These are phyloP conservation scores for Pythium sp. DNA, from an alignment of 352 stramenopile genomes.

Conservation along the genomic window DNA sequence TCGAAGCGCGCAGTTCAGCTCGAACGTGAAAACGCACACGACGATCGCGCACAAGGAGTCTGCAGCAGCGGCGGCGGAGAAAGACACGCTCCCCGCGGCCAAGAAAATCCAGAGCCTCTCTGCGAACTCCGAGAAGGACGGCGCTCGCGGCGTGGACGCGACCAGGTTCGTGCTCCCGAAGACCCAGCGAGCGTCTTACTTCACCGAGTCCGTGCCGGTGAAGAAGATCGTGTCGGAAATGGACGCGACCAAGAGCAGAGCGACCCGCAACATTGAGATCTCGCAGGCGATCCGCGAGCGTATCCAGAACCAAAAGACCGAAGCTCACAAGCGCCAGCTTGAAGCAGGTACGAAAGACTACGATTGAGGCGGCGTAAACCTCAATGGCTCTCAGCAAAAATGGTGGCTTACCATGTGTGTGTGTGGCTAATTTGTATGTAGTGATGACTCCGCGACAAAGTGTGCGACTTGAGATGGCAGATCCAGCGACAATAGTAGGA, in stretches of 20 bases:
- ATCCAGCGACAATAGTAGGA: not conserved
- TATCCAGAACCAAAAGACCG: slow-evolving; percentile 37
- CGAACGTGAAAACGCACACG: slow-evolving; percentile 50
- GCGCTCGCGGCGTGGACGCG: slow-evolving; percentile 11
- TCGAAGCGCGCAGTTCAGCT: slow-evolving; percentile 66
- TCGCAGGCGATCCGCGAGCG: slow-evolving; percentile 64
- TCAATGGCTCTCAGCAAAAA: too few relatives aligned
- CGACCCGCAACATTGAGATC: slow-evolving; percentile 58
- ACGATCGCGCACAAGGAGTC: slow-evolving; percentile 23
- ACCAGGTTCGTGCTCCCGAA: slow-evolving; percentile 43
- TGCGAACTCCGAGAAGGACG: slow-evolving; percentile 21
- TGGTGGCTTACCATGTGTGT: not conserved
- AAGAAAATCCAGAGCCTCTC: slow-evolving; percentile 48
- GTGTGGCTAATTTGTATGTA: not conserved
- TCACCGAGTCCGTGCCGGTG: slow-evolving; percentile 55
- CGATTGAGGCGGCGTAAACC: not conserved
- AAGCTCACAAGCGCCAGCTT: slow-evolving; percentile 39
- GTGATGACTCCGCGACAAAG: slow-evolving; percentile 16
- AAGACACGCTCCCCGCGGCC: slow-evolving; percentile 16
- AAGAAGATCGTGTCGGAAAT: slow-evolving; percentile 67
- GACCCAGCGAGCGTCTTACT: slow-evolving; percentile 47
- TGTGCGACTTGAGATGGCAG: slow-evolving; percentile 14
- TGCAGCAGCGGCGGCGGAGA: not conserved
- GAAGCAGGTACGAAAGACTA: slow-evolving; percentile 25
- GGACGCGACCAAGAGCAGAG: slow-evolving; percentile 58